These are phyloP conservation scores for Aureobasidium melanogenum DNA, from an alignment of 2,329 filamentous ascomycete genomes.

Conservation along the genomic window DNA sequence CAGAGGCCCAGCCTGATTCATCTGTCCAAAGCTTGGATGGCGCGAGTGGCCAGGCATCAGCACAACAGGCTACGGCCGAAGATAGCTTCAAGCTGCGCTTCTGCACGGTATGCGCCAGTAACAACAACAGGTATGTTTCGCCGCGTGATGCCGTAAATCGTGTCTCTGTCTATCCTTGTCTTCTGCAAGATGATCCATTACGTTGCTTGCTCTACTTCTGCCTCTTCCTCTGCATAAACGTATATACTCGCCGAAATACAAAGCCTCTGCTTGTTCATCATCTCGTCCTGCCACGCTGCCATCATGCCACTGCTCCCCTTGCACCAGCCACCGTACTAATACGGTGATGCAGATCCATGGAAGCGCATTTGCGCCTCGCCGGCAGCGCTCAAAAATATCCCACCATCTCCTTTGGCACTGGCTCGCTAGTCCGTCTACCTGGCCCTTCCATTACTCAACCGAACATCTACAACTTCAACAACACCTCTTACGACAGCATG, in stretches of 20 bases:
- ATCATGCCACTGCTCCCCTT: not conserved
- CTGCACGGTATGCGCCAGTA: conserved; percentile 97
- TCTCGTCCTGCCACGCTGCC: not conserved
- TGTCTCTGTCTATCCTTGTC: not conserved
- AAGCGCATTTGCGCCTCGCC: conserved; percentile 90
- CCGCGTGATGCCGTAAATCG: not conserved
- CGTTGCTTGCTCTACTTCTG: not conserved
- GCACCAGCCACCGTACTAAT: conserved; percentile 16
- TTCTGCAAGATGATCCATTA: not conserved
- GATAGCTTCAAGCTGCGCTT: conserved; percentile 84
- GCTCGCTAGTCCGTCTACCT: conserved; percentile 84
- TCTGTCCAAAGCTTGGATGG: conserved; percentile 17
- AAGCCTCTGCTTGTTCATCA: not conserved
- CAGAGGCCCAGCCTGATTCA: conserved; percentile 27
- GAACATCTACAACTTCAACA: conserved; percentile 98
- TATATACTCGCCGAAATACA: conserved; percentile 12
- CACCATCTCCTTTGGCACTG: conserved; percentile 97
- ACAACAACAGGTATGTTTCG: conserved; percentile 76
- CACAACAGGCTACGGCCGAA: conserved; percentile 26
- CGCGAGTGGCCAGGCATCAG: conserved; percentile 29
- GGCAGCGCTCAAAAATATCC: conserved; percentile 64
- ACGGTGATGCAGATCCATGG: conserved; percentile 80
- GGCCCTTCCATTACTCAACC: conserved; percentile 86
- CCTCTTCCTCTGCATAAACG: not conserved
- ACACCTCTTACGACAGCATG: conserved; percentile 89